Base-by-base conservation (phyloP, 2,329 filamentous ascomycete species). In the Scolecobasidium constrictum region DNA sequence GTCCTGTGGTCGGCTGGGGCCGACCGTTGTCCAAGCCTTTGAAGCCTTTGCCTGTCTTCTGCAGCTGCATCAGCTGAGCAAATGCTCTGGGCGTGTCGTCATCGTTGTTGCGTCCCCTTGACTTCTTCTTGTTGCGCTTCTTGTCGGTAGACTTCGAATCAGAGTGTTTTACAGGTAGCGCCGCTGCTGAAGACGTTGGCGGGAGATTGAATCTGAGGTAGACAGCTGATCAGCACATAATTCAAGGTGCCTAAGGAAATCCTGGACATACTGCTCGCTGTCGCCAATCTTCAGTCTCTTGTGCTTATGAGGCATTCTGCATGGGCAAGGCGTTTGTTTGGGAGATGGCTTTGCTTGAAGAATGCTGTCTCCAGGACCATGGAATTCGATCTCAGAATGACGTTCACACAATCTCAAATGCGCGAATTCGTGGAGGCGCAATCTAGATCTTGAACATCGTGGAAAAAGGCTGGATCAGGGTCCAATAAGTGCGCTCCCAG, bases 11-110 rank as follows among this genome's bases (percentile, higher is more conserved):
- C 16, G 9, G 34, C 34, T 18, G 34, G 9, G 26, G 9, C n/a
- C n/a, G 26, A n/a, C 84, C 84, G 49, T 92, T 76, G 56, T 94
- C 82, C 6, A 93, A 67, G 5, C 81, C 79, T 7, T 72, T 75
- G 4, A 72, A 71, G 35, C 56, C 58, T 55, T 77, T 79, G 17
- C 64, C 65, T n/a, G 76, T 71, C 13, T 68, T 62, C 33, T 81
- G 75, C 50, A 79, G 75, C 23, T 83, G 78, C 83, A 96, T 92
- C 48, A 96, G 66, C 11, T 87, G 79, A 48, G 77, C 77, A 62
- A 98, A 98, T 1, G 83, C 86, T 51, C 86, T 83, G 0, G 92
- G 92, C 1, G 84, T 88, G 63, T 96, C 92, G 58, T 94, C 80
- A 61, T 69, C 53, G 65, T 75, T 54, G 50, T 59, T 34, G 52